phyloP scores from a whole-genome alignment of 768 basidiomycete genomes.

The Rhodotorula sphaerocarpa region DNA sequence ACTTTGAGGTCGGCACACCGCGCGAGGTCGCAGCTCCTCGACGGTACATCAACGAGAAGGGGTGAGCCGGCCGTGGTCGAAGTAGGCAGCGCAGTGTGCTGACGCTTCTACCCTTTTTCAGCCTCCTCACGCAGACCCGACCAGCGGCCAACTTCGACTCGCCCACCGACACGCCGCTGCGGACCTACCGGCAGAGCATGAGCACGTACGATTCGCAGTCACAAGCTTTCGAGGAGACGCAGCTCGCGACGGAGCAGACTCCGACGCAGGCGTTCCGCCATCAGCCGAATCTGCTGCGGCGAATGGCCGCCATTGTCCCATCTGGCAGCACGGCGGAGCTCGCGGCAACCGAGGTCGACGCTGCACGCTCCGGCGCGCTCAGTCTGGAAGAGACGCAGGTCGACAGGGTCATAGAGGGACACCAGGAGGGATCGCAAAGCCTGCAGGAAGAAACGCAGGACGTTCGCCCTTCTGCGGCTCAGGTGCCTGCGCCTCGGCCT shows the following conservation, averaged over 20 bases:
- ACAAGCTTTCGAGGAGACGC: constrained; percentile 16
- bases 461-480: constrained; percentile 10
- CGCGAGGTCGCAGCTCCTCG: constrained; percentile 18
- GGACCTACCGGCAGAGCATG: constrained; percentile 7
- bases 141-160: constrained; percentile 29
- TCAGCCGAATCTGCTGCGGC: constrained; percentile 10
- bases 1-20: constrained; percentile 21
- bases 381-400: not conserved
- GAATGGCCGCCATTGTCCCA: not conserved
- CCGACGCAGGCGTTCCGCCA: constrained; percentile 14
- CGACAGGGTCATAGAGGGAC: too few relatives aligned
- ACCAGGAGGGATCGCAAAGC: too few relatives aligned
- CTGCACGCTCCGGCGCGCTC: not conserved
- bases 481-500: not conserved
- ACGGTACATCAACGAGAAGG: constrained; percentile 35
- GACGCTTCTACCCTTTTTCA: too few relatives aligned
- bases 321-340: not conserved
- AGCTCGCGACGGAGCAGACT: constrained; percentile 13
- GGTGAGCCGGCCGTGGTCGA: too few relatives aligned
- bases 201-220: constrained; percentile 22
- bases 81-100: too few relatives aligned
- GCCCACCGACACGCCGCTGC: constrained; percentile 21
- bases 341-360: constrained; percentile 1
- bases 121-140: constrained; percentile 32
- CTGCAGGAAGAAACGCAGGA: constrained; percentile 17